A percentile compares a stretch with the other conserved stretches of the same genome.
These are phyloP conservation scores for Tuber indicum DNA, from an alignment of 495 filamentous ascomycete species.

Conservation along the genomic window DNA sequence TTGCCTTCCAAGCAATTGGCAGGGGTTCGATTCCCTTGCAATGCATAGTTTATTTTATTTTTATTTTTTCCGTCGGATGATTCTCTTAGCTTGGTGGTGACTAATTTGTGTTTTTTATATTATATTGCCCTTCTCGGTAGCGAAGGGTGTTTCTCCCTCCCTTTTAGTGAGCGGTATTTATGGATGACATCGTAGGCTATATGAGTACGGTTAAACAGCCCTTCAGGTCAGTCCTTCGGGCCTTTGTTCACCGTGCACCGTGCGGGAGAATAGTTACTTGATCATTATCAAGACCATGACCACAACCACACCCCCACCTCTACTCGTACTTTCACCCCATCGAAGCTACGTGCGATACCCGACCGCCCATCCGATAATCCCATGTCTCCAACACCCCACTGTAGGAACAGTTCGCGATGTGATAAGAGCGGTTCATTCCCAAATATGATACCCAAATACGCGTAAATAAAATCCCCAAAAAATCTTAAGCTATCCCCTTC, in stretches of 20 bases:
- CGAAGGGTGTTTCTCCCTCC: neutral
- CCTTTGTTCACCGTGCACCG: neutral
- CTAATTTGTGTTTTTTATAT: neutral
- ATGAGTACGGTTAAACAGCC: neutral
- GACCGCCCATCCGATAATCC: neutral
- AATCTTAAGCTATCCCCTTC: neutral
- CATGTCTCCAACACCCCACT: neutral
- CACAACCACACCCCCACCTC: neutral
- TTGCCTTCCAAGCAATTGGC: constrained; percentile 37
- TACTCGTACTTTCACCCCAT: neutral
- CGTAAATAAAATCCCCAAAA: neutral
- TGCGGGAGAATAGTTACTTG: neutral
- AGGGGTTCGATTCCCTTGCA: constrained; percentile 32
- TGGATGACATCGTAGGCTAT: neutral
- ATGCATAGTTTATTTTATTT: constrained; percentile 14
- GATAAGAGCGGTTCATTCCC: neutral
- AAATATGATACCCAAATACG: neutral
- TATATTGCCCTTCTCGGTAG: neutral
- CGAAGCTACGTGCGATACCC: neutral
- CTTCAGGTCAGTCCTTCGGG: neutral
- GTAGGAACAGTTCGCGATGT: neutral
- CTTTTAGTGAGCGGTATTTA: neutral
- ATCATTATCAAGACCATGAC: neutral
- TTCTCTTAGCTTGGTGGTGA: neutral
- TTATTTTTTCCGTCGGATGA: neutral